Evolutionary conservation across 495 filamentous ascomycete genomes (phyloP).

Genomic region (Aspergillus haitiensis): DNA sequence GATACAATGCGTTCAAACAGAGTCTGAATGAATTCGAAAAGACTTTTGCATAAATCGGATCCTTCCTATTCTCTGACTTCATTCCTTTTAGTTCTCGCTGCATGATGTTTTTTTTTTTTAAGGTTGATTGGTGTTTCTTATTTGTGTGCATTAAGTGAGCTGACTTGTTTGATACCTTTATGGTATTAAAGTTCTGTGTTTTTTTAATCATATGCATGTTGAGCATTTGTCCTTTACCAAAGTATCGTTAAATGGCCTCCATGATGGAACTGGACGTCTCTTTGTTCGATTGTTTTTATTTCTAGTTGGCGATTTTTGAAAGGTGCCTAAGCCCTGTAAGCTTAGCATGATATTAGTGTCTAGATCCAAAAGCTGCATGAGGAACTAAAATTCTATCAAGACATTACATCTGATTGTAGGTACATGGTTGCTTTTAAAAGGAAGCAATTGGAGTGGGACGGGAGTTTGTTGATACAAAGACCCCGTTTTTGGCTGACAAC

Average conservation of each 20-base stretch:
- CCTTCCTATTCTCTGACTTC: not conserved
- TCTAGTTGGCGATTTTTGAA: not conserved
- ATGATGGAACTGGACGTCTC: constrained; percentile 15
- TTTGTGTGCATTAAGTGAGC: not conserved
- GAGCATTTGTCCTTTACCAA: not conserved
- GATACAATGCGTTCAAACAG: constrained; percentile 15
- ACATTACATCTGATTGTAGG: too few species aligned
- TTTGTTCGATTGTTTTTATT: not conserved
- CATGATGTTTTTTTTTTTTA: not conserved
- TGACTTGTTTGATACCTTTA: not conserved
- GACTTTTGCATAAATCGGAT: constrained; percentile 13
- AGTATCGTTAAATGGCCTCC: constrained; percentile 1
- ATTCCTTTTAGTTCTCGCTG: not conserved
- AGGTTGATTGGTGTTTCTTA: constrained; percentile 1
- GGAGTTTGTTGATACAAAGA: too few species aligned
- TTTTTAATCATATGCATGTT: constrained; percentile 3
- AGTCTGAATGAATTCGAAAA: constrained; percentile 24
- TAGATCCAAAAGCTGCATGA: too few species aligned
- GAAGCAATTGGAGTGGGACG: too few species aligned
- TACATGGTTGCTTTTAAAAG: too few species aligned
- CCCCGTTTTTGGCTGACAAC: not conserved
- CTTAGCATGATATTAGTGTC: too few species aligned
- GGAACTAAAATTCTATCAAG: too few species aligned
- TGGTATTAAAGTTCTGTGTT: not conserved
- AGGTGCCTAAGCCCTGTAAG: not conserved